Evolutionary conservation across 208 protist species (phyloP).

Genomic region (Leishmania braziliensis): DNA sequence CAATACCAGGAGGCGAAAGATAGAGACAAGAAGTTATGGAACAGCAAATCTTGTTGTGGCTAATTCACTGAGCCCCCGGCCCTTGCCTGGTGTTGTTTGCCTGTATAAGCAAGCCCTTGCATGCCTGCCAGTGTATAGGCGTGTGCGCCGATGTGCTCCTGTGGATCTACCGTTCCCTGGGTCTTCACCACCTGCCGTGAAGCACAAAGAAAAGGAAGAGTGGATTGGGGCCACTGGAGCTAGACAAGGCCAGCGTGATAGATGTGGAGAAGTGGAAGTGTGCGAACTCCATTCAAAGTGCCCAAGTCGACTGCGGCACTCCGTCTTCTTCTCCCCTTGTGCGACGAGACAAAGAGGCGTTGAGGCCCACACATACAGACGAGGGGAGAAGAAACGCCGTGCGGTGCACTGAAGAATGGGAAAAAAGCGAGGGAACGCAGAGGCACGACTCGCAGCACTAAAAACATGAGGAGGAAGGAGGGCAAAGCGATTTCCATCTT

Average conservation of each 20-base stretch:
- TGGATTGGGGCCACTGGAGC: neutral
- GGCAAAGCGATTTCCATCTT: neutral
- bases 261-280: neutral
- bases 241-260: neutral
- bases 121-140: neutral
- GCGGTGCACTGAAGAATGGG: neutral
- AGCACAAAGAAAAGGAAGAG: neutral
- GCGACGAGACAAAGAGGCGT: neutral
- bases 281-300: neutral
- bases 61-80: neutral
- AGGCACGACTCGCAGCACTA: neutral
- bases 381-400: neutral
- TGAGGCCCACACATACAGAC: neutral
- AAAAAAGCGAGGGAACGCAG: neutral
- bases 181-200: neutral
- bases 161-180: neutral
- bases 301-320: neutral
- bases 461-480: neutral
- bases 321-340: neutral
- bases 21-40: neutral
- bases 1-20: neutral
- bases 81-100: neutral
- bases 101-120: neutral
- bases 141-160: neutral
- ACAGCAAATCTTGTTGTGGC: no score